Percentiles rank a stretch among this genome's conserved stretches.
phyloP scores from a whole-genome alignment of 306 rosid species.

The Medicago arabica region DNA sequence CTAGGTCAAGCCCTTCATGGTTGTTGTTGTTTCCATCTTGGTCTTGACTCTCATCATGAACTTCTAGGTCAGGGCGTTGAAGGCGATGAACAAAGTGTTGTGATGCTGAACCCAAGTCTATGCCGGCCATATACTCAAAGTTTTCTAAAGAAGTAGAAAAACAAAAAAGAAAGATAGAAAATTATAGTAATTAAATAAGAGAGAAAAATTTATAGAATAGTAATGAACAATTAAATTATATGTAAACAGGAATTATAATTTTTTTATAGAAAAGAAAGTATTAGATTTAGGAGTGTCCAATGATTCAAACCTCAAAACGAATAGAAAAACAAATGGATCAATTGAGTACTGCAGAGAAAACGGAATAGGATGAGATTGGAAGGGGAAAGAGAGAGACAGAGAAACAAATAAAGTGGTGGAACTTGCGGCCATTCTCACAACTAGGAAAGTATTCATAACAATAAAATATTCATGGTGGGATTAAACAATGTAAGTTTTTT shows the following conservation, averaged over 20 bases:
- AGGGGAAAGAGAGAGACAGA: constrained; percentile 41
- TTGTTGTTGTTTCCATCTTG: constrained; percentile 46
- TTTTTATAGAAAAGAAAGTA: constrained; percentile 14
- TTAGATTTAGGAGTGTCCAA: constrained; percentile 48
- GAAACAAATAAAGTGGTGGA: constrained; percentile 45
- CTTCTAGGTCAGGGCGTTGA: constrained; percentile 76
- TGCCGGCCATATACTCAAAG: constrained; percentile 83
- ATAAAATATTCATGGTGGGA: constrained; percentile 48
- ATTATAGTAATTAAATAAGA: constrained; percentile 43
- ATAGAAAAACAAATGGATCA: constrained; percentile 58
- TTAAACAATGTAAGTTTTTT: constrained; percentile 42
- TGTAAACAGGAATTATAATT: constrained; percentile 8
- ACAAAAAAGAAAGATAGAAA: constrained; percentile 44
- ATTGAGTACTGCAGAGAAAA: constrained; percentile 50
- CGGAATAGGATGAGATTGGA: constrained; percentile 47
- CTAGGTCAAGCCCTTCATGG: constrained; percentile 58
- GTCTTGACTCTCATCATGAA: constrained; percentile 48
- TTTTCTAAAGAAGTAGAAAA: constrained; percentile 55
- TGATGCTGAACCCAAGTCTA: constrained; percentile 95
- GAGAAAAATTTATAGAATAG: constrained; percentile 34
- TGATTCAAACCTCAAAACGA: constrained; percentile 61
- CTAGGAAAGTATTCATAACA: constrained; percentile 41
- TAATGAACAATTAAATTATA: constrained; percentile 44
- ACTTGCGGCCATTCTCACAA: constrained; percentile 43
- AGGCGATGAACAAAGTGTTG: constrained; percentile 82